phyloP scores from a whole-genome alignment of 2,329 filamentous ascomycete species.

The Colletotrichum acutatum region DNA sequence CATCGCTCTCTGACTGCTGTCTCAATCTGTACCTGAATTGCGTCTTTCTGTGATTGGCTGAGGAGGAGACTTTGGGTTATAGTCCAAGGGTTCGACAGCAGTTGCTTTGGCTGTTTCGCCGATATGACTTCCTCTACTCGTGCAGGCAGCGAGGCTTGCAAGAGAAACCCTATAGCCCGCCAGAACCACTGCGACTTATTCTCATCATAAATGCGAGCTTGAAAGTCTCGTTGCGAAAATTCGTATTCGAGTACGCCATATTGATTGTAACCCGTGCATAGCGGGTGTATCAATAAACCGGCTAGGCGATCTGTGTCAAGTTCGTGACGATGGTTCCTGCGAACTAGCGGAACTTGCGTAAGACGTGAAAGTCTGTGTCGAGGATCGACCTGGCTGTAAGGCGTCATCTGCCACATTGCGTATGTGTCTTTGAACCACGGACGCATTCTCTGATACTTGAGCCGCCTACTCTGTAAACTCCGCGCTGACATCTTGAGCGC shows the following conservation, averaged over 20 bases:
- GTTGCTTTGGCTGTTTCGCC: background rate
- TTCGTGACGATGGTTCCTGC: background rate
- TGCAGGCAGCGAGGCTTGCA: slow-evolving; percentile 13
- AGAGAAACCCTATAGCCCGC: slow-evolving; percentile 18
- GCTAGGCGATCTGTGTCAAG: background rate
- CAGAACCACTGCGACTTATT: slow-evolving; percentile 26
- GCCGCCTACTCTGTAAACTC: background rate
- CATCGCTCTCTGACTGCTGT: background rate
- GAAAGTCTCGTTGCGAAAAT: background rate
- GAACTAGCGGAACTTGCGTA: background rate
- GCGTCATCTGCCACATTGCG: slow-evolving; percentile 28
- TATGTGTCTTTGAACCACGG: slow-evolving; percentile 20
- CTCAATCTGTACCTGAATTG: background rate
- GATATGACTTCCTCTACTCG: background rate
- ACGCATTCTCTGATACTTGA: background rate
- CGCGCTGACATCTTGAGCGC: background rate
- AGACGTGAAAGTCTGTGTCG: background rate
- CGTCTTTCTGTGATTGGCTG: background rate
- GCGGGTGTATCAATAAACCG: background rate
- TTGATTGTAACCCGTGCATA: background rate
- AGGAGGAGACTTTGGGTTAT: background rate
- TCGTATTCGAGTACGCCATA: background rate
- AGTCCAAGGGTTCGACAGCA: background rate
- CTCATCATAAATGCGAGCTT: background rate
- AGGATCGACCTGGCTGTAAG: background rate